These are phyloP conservation scores for Vitis labrusca DNA, from an alignment of 164 flowering plant genomes.

Conservation along the genomic window DNA sequence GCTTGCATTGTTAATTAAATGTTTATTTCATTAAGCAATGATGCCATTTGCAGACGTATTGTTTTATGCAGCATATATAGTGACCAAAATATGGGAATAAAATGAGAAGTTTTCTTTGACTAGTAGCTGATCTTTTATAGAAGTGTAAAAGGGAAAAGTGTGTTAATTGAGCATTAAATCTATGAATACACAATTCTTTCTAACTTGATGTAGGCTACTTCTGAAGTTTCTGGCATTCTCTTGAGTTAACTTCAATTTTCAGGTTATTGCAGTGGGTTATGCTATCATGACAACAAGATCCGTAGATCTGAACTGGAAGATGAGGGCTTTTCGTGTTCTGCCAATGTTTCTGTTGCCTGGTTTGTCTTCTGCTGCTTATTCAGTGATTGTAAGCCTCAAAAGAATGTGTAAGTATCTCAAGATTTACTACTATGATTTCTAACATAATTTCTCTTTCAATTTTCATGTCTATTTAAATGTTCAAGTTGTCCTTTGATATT, in stretches of 20 bases:
- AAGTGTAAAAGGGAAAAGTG: too few species aligned
- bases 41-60: neutral
- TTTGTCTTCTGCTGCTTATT: conserved; percentile 49
- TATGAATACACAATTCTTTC: too few species aligned
- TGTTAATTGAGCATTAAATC: too few species aligned
- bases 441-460: neutral
- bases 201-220: neutral
- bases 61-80: neutral
- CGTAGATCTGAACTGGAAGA: conserved; percentile 75
- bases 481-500: neutral
- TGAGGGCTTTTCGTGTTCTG: conserved; percentile 74
- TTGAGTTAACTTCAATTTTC: conserved; percentile 10
- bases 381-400: conserved; percentile 46
- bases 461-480: neutral
- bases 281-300: conserved; percentile 86
- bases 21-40: neutral
- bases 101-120: neutral
- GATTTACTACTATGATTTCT: neutral
- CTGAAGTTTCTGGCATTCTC: neutral
- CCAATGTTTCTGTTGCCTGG: conserved; percentile 88
- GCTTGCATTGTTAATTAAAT: too few species aligned
- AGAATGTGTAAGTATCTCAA: conserved; percentile 64
- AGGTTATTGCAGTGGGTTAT: conserved; percentile 84
- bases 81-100: neutral
- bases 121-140: neutral